Evolutionary conservation across 352 stramenopile genomes (phyloP).

Genomic region (Pythium rishiriense): DNA sequence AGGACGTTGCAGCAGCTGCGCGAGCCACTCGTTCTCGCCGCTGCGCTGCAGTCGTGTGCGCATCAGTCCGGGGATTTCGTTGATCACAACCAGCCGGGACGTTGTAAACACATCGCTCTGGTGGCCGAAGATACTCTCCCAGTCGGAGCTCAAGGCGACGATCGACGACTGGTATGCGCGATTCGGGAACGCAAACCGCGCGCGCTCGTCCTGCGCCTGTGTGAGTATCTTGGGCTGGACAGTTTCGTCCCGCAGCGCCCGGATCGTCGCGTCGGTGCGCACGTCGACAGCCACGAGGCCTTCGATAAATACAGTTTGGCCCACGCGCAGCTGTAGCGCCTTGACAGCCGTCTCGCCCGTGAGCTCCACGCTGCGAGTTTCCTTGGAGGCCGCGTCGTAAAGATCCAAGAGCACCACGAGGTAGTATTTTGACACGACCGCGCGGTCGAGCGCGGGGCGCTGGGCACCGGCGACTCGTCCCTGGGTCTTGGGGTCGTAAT

Average conservation of each 20-base stretch:
- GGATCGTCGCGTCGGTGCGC: slow-evolving; percentile 13
- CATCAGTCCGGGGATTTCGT: slow-evolving; percentile 44
- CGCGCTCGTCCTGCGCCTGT: slow-evolving; percentile 17
- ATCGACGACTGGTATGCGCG: slow-evolving; percentile 30
- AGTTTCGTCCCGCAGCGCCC: slow-evolving; percentile 18
- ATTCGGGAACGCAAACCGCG: slow-evolving; percentile 43
- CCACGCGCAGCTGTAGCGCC: slow-evolving; percentile 42
- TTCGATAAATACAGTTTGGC: slow-evolving; percentile 56
- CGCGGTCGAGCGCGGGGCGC: slow-evolving; percentile 36
- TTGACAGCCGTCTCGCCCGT: slow-evolving; percentile 48
- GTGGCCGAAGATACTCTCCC: slow-evolving; percentile 59
- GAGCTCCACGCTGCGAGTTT: slow-evolving; percentile 48
- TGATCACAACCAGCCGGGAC: slow-evolving; percentile 47
- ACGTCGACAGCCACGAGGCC: slow-evolving; percentile 55
- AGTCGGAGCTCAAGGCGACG: slow-evolving; percentile 64
- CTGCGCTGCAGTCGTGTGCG: slow-evolving; percentile 15
- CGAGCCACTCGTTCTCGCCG: neutral
- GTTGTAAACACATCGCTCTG: slow-evolving; percentile 50
- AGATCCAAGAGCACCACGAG: slow-evolving; percentile 61
- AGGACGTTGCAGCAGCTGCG: neutral
- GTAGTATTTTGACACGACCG: slow-evolving; percentile 65
- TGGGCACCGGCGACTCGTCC: slow-evolving; percentile 12
- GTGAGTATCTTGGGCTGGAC: slow-evolving; percentile 12
- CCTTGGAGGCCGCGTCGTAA: slow-evolving; percentile 45
- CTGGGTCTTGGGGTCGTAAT: slow-evolving; percentile 64